Base-by-base conservation (phyloP, 495 filamentous ascomycete genomes). In the Penicillium samsonianum region DNA sequence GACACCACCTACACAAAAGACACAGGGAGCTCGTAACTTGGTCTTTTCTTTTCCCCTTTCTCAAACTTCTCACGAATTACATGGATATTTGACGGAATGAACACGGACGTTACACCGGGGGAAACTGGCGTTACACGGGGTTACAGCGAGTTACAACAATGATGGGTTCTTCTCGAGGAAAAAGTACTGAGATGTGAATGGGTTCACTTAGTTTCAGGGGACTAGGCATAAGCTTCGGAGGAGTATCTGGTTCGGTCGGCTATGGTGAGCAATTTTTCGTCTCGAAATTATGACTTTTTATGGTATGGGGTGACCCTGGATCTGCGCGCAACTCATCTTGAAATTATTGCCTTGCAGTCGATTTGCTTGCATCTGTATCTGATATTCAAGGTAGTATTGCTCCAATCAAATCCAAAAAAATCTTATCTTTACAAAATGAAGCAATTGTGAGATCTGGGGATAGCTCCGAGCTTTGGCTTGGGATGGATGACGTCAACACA, bases 21-120 rank as follows among this genome's bases (percentile, higher is more conserved):
- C n/a, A 53, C 50, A 11, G 37, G 28, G 28, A 43, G 35, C 43
- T 50, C 25, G 5, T 55, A 30, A 35, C 33, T 53, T 17, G 26
- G 2, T 31, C 30, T 42, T 35, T 38, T 16, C n/a, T 59, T 42
- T 22, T 14, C 30, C 4, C 30, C 5, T 33, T 11, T 10, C 10
- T 4, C 10, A 8, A 9, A 25, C 23, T 55, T 53, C 16, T 38
- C 14, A 63, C 25, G 51, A 59, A 30, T 31, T 26, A 62, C 49
- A 63, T 43, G 30, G 23, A 37, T 44, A 28, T 41, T 25, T 47
- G 20, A 10, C 11, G 42, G 12, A 6, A 37, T 28, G 35, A 55
- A 22, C 20, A 16, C 22, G 35, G 23, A 31, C 4, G 26, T 49
- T 41, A 47, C 30, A 46, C 43, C 3, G 5, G 25, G 44, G 26